These are phyloP conservation scores for Bertia moriformis DNA, from an alignment of 2,329 filamentous ascomycete genomes.

Conservation along the genomic window DNA sequence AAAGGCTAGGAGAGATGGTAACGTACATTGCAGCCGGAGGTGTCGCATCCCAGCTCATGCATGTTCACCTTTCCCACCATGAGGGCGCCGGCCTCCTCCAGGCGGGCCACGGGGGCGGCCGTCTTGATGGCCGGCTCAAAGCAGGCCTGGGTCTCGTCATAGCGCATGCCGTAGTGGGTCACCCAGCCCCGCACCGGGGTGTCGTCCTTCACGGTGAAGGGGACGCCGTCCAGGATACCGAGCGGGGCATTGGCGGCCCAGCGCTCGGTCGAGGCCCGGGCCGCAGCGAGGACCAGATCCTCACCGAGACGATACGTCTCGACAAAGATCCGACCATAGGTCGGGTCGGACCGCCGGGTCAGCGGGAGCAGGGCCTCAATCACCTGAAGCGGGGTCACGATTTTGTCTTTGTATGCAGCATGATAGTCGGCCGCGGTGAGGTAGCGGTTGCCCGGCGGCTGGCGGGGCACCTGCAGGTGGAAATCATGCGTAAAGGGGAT, in stretches of 20 bases:
- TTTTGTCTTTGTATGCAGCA: constrained; percentile 54
- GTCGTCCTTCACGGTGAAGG: constrained; percentile 75
- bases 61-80: constrained; percentile 65
- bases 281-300: constrained; percentile 50
- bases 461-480: too few relatives aligned
- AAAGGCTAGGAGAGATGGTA: constrained; percentile 35
- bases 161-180: constrained; percentile 47
- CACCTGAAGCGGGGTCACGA: constrained; percentile 59
- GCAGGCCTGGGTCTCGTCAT: constrained; percentile 34
- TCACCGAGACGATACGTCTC: too few relatives aligned
- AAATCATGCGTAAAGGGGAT: constrained; percentile 13
- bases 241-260: constrained; percentile 53
- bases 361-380: constrained; percentile 57
- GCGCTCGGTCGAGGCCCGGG: constrained; percentile 57
- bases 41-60: constrained; percentile 70
- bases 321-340: too few relatives aligned
- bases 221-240: constrained; percentile 66
- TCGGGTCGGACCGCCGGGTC: too few relatives aligned
- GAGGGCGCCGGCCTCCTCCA: constrained; percentile 62
- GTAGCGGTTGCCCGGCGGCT: constrained; percentile 41
- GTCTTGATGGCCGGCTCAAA: constrained; percentile 39
- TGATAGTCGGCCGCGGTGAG: constrained; percentile 66
- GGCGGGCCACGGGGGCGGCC: constrained; percentile 55
- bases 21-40: constrained; percentile 63
- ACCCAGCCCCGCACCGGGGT: constrained; percentile 57